These are phyloP conservation scores for Tulasnella sp. DNA, from an alignment of 768 basidiomycete genomes.

Conservation along the genomic window DNA sequence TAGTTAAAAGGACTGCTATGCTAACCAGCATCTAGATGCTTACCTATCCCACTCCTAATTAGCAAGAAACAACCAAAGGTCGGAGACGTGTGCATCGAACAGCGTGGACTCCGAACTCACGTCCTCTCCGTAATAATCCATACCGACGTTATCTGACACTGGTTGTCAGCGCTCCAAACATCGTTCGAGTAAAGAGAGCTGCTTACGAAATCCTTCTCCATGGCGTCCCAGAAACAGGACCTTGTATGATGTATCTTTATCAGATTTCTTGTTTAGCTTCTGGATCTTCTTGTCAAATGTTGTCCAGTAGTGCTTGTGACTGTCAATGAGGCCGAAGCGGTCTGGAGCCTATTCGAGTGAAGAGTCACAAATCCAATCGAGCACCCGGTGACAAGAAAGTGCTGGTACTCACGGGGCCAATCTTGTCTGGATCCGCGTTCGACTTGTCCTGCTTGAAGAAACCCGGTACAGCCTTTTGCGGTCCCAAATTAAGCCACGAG, in stretches of 20 bases:
- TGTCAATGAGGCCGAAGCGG: constrained; percentile 56
- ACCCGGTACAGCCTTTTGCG: constrained; percentile 33
- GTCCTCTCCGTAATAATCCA: constrained; percentile 46
- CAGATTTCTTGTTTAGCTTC: constrained; percentile 40
- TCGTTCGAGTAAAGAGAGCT: neutral
- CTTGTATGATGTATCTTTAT: constrained; percentile 44
- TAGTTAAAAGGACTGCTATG: neutral
- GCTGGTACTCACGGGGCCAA: constrained; percentile 19
- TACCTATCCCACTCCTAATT: constrained; percentile 53
- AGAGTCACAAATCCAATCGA: constrained; percentile 2
- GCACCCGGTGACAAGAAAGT: constrained; percentile 7
- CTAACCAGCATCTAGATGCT: constrained; percentile 22
- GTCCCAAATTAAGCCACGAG: neutral
- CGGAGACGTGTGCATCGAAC: neutral
- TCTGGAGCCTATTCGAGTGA: constrained; percentile 40
- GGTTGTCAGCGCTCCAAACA: neutral
- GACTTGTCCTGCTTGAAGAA: constrained; percentile 41
- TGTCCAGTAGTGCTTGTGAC: constrained; percentile 44
- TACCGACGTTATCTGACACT: constrained; percentile 48
- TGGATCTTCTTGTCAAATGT: constrained; percentile 38
- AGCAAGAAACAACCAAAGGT: neutral
- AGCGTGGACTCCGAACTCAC: constrained; percentile 26
- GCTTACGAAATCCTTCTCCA: constrained; percentile 64
- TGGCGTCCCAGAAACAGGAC: constrained; percentile 60
- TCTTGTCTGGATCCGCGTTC: constrained; percentile 26